Evolutionary conservation across 441 rosid genomes (phyloP).

Genomic region (Arabidopsis hybrid): DNA sequence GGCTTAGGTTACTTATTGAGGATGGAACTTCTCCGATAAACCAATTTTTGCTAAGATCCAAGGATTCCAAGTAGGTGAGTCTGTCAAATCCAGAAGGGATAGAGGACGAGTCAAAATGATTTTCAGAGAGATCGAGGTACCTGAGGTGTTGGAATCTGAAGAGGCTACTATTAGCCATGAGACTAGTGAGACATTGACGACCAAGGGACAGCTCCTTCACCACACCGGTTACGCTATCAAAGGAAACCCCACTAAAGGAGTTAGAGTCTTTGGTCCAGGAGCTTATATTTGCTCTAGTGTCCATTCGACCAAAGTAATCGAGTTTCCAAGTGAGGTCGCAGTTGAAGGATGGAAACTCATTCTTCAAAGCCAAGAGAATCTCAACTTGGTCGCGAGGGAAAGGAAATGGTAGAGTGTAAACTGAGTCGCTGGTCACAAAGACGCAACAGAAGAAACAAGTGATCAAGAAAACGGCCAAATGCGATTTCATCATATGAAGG

Average conservation of each 20-base stretch:
- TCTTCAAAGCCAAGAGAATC: slow-evolving; percentile 11
- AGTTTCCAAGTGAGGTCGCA: no score
- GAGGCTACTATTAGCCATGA: not conserved
- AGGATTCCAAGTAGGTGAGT: slow-evolving; percentile 1
- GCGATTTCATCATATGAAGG: not conserved
- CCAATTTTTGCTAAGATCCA: not conserved
- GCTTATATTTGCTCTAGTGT: not conserved
- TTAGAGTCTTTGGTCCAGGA: not conserved
- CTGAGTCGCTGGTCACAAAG: not conserved
- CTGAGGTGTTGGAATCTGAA: slow-evolving; percentile 17
- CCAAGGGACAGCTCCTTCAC: no score
- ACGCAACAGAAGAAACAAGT: not conserved
- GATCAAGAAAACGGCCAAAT: not conserved
- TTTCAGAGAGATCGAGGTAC: not conserved
- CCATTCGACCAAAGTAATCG: no score
- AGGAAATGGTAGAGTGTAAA: not conserved
- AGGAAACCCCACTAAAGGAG: not conserved
- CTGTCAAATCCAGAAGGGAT: not conserved
- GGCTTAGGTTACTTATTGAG: not conserved
- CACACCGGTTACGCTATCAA: no score
- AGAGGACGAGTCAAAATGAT: not conserved
- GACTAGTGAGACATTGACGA: no score
- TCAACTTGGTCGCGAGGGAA: not conserved
- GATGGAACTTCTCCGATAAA: not conserved
- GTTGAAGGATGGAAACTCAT: not conserved